Evolutionary conservation across 176 grass and related monocot genomes (phyloP), one percentile per base, ranked within the genome.

Genomic region (Ensete ventricosum): DNA sequence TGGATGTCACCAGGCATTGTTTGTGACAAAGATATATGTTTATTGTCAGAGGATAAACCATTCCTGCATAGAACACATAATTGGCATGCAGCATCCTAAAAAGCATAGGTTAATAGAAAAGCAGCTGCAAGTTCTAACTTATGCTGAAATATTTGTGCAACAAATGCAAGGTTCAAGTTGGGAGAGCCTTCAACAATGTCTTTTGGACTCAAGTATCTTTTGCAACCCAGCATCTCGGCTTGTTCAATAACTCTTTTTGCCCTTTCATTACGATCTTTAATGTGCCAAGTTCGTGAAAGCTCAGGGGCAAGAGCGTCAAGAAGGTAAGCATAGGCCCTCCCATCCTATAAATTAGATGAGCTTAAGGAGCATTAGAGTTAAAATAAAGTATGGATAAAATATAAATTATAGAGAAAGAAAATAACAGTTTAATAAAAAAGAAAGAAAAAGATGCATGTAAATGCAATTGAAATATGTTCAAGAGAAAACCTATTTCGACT

Each of bases 121-220:
- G 8, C 13, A 22, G 14, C 50, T 52, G 49, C 26, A 80, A 80
- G 23, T 73, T 73, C 78, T 83, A 82, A 95, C 96, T 88, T 85
- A 64, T 99, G 96, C 62, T 99, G 96, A 71, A 99, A 99, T 82
- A 99, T 99, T 74, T 99, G 96, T 62, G 96, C 96, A 69, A 95
- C 96, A 81, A 99, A 99, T 85, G 91, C 96, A 89, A 99, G 96
- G 86, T 99, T 99, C 74, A 99, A 81, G 85, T 99, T 99, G 66
- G 96, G 84, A 85, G 96, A 99, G 53, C 96, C 96, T 78, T 94
- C 96, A 13, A 88, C 86, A 54, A 99, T 99, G 83, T 94, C 96
- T 81, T 94, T 94, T 80, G 96, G 91, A 72, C 84, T 91, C 66
- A 95, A 70, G 69, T 91, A 99, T 89, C 91, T 85, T 80, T 99